phyloP scores from a whole-genome alignment of 768 basidiomycete species.

The Hebeloma cylindrosporum region DNA sequence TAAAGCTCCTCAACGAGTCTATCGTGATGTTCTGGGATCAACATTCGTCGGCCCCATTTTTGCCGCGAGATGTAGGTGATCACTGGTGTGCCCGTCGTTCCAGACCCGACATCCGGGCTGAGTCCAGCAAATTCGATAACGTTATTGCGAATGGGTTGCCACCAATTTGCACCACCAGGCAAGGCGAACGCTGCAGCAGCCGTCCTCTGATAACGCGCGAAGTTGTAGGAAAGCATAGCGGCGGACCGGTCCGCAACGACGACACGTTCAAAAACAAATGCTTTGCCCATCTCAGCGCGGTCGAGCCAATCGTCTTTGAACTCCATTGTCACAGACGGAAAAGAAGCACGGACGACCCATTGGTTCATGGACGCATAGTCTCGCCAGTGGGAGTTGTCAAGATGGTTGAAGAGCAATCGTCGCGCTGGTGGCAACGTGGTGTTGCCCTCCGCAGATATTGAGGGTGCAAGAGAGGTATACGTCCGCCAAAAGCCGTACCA shows the following conservation, averaged over 20 bases:
- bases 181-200: slow-evolving; percentile 75
- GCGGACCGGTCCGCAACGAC: slow-evolving; percentile 86
- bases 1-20: slow-evolving; percentile 72
- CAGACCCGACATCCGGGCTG: slow-evolving; percentile 41
- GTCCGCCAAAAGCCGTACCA: slow-evolving; percentile 93
- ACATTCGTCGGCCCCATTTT: slow-evolving; percentile 83
- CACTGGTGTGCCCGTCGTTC: slow-evolving; percentile 60
- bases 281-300: slow-evolving; percentile 63
- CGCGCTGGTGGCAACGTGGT: slow-evolving; percentile 73
- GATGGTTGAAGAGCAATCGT: slow-evolving; percentile 73
- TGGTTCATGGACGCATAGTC: slow-evolving; percentile 93
- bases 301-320: slow-evolving; percentile 85
- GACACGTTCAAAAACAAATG: slow-evolving; percentile 85
- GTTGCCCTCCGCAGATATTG: slow-evolving; percentile 62
- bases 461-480: slow-evolving; percentile 77
- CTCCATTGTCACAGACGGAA: slow-evolving; percentile 80
- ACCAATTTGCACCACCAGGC: slow-evolving; percentile 80
- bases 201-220: slow-evolving; percentile 68
- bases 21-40: slow-evolving; percentile 75
- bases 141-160: slow-evolving; percentile 73
- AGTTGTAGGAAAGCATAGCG: slow-evolving; percentile 71
- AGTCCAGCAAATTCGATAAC: slow-evolving; percentile 72
- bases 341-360: slow-evolving; percentile 75
- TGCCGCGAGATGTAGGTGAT: slow-evolving; percentile 94
- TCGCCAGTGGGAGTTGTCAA: slow-evolving; percentile 79